A percentile compares a stretch with the other conserved stretches of the same genome.
These are phyloP conservation scores for Lachnellula cervina DNA, from an alignment of 2,329 filamentous ascomycete species.

Conservation along the genomic window DNA sequence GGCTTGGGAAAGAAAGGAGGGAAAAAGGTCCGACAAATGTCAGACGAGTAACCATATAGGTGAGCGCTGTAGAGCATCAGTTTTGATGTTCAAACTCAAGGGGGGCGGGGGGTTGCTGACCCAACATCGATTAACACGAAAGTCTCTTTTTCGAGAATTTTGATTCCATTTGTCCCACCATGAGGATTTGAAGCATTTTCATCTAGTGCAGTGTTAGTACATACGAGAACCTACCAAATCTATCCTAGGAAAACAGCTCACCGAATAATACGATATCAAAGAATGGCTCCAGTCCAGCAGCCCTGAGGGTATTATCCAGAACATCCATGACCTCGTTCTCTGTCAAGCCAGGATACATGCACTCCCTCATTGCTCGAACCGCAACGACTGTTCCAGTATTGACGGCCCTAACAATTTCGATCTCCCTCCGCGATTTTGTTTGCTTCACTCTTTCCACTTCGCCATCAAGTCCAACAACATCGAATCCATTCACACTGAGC, in stretches of 20 bases:
- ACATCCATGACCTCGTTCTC: constrained; percentile 54
- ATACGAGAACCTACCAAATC: neutral
- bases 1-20: constrained; percentile 33
- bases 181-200: constrained; percentile 38
- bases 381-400: constrained; percentile 61
- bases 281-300: constrained; percentile 52
- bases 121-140: constrained; percentile 60
- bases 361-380: constrained; percentile 51
- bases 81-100: neutral
- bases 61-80: constrained; percentile 41
- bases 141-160: constrained; percentile 47
- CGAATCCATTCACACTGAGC: constrained; percentile 47
- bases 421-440: constrained; percentile 50
- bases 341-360: constrained; percentile 51
- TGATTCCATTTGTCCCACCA: constrained; percentile 39
- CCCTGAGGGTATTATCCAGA: constrained; percentile 48
- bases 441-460: constrained; percentile 55
- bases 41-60: constrained; percentile 57
- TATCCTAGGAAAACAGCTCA: constrained; percentile 5
- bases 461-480: constrained; percentile 48
- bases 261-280: constrained; percentile 61
- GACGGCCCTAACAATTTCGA: constrained; percentile 54
- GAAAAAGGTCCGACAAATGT: constrained; percentile 61
- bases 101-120: constrained; percentile 15
- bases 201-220: constrained; percentile 20